These are phyloP conservation scores for Paxillus involutus DNA, from an alignment of 768 basidiomycete species.

Conservation along the genomic window DNA sequence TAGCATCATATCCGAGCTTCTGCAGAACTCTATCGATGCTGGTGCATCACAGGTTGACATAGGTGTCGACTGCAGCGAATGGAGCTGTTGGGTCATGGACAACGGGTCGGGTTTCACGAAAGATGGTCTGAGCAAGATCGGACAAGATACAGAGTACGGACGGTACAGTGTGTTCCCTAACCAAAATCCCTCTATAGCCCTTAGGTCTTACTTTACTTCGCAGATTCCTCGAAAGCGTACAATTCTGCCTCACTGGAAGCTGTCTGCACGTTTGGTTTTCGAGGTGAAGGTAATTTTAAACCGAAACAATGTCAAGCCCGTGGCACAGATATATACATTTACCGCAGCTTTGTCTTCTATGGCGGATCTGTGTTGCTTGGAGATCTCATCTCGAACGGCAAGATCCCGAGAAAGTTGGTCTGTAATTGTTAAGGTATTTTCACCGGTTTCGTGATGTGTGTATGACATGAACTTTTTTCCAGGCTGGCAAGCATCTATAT, in stretches of 20 bases:
- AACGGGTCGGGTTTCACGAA: slow-evolving; percentile 77
- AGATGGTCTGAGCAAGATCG: slow-evolving; percentile 56
- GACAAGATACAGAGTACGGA: slow-evolving; percentile 47
- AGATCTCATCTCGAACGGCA: slow-evolving; percentile 76
- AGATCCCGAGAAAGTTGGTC: slow-evolving; percentile 69
- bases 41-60: slow-evolving; percentile 66
- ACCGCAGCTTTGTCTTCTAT: slow-evolving; percentile 77
- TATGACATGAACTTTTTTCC: slow-evolving; percentile 1
- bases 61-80: slow-evolving; percentile 71
- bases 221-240: slow-evolving; percentile 78
- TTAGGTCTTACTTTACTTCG: background rate
- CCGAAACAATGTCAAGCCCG: background rate
- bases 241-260: slow-evolving; percentile 47
- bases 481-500: slow-evolving; percentile 72
- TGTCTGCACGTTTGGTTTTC: slow-evolving; percentile 78
- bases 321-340: slow-evolving; percentile 8
- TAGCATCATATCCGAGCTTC: slow-evolving; percentile 78
- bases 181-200: background rate
- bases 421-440: slow-evolving; percentile 70
- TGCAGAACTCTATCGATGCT: slow-evolving; percentile 91
- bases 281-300: slow-evolving; percentile 77
- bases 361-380: slow-evolving; percentile 75
- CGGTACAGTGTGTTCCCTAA: slow-evolving; percentile 63
- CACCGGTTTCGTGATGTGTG: background rate
- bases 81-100: slow-evolving; percentile 85